These are phyloP conservation scores for Botrytis medusae DNA, from an alignment of 2,329 filamentous ascomycete genomes.

Conservation along the genomic window DNA sequence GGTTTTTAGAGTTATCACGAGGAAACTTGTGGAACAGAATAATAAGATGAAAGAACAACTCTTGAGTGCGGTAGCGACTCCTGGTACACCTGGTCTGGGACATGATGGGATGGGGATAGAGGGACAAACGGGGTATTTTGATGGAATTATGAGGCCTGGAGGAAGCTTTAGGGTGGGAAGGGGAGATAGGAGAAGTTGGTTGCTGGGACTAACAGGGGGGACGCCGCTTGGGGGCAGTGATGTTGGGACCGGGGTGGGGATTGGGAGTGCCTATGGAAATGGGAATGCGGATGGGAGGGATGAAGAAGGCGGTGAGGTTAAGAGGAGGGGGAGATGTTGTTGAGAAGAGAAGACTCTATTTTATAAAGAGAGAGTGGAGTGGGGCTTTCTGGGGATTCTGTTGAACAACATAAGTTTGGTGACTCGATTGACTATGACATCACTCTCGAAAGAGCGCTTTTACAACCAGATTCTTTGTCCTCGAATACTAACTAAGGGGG, in stretches of 20 bases:
- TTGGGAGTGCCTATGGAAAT: not conserved
- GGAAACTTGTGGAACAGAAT: constrained; percentile 77
- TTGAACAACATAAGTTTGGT: not conserved
- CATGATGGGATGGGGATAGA: constrained; percentile 31
- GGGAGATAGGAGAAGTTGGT: constrained; percentile 62
- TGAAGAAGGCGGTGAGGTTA: not conserved
- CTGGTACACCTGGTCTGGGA: constrained; percentile 42
- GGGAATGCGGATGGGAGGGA: not conserved
- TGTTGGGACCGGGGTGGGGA: not conserved
- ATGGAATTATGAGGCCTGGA: constrained; percentile 46
- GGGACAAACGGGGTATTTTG: constrained; percentile 45
- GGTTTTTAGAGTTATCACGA: constrained; percentile 85
- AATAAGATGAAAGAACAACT: constrained; percentile 54
- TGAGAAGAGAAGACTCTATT: not conserved
- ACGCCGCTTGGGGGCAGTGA: not conserved
- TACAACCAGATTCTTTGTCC: not conserved
- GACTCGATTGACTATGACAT: not conserved
- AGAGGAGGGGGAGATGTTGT: constrained; percentile 14
- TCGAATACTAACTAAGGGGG: not conserved
- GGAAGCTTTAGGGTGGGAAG: constrained; percentile 62
- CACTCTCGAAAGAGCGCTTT: not conserved
- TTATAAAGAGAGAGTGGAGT: not conserved
- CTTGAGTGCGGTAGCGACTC: constrained; percentile 47
- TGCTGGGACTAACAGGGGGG: constrained; percentile 37
- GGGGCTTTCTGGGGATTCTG: not conserved